A percentile compares a stretch with the other conserved stretches of the same genome.
Evolutionary conservation across 2,329 filamentous ascomycete genomes (phyloP).

Genomic region (Pleomassaria siparia): DNA sequence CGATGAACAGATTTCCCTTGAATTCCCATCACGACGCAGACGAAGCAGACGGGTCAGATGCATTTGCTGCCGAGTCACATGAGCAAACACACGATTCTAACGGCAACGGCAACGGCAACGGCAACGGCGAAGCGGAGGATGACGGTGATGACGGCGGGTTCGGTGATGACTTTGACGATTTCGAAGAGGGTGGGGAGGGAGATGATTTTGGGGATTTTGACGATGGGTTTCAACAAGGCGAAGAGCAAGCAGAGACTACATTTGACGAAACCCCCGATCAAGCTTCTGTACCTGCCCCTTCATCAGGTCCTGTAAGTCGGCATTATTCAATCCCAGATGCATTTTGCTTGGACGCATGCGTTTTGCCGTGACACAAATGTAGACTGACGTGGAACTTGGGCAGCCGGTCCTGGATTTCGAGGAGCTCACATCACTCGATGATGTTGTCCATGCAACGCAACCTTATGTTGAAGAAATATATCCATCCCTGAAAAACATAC

Average conservation of each 20-base stretch:
- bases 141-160: slow-evolving; percentile 77
- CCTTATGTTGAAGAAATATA: slow-evolving; percentile 66
- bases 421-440: slow-evolving; percentile 59
- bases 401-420: slow-evolving; percentile 71
- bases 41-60: slow-evolving; percentile 12
- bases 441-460: slow-evolving; percentile 61
- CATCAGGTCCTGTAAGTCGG: slow-evolving; percentile 53
- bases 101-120: slow-evolving; percentile 50
- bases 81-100: slow-evolving; percentile 13
- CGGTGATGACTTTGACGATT: slow-evolving; percentile 69
- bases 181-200: slow-evolving; percentile 54
- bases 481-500: slow-evolving; percentile 45
- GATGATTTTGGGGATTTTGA: slow-evolving; percentile 58
- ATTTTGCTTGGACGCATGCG: slow-evolving; percentile 35
- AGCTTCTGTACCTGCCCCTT: slow-evolving; percentile 43
- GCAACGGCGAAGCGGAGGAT: slow-evolving; percentile 51
- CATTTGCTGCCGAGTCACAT: slow-evolving; percentile 12
- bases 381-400: slow-evolving; percentile 28
- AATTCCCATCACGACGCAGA: slow-evolving; percentile 41
- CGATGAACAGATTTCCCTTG: slow-evolving; percentile 53
- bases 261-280: slow-evolving; percentile 43
- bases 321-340: slow-evolving; percentile 35
- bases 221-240: slow-evolving; percentile 47
- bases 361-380: slow-evolving; percentile 26
- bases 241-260: slow-evolving; percentile 40